Evolutionary conservation across 495 filamentous ascomycete species (phyloP), one percentile per base, ranked within the genome.

Genomic region (Penicillium tannophilum): DNA sequence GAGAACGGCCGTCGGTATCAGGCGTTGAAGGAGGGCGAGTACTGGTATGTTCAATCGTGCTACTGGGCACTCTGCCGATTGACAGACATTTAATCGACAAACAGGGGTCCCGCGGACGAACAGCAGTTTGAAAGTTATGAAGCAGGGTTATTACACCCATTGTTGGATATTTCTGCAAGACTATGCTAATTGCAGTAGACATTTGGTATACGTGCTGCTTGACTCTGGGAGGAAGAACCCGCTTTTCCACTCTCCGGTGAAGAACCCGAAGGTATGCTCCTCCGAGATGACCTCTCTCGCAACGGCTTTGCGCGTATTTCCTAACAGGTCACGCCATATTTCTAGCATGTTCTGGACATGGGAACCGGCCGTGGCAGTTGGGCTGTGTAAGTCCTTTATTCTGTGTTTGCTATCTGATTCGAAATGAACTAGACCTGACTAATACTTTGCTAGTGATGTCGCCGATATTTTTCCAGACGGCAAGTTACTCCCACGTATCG

Each of bases 41-140:
- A 36, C 9, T 36, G 33, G 33, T 14, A 8, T 8, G 28, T 36
- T 36, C 33, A 0, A 14, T 14, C 12, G 6, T 36, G 9, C 33
- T 11, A 36, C 0, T 28, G 33, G 33, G 6, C 3, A 10, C 9
- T 36, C 6, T 3, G 9, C 10, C 33, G 9, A 12, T 10, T 3
- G 33, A 10, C 6, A 10, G 12, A 36, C 12, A 3, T 36, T 36
- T 36, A 7, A 36, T 7, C 9, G 9, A 7, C 3, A 8, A 11
- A 1, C 9, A 36, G 33, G 33, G 14, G 56, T 19, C 65, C 65
- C 0, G 65, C 65, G 1, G 65, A 67, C 33, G 65, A 67, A 30
- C 60, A 60, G 23, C 63, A 66, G 44, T 69, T 66, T 47, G 65
- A 67, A 23, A 56, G 56, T 6, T 67, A 62, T 19, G 65, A 49